Base-by-base conservation (phyloP, 805 yeast species). In the Naumovozyma baii region DNA sequence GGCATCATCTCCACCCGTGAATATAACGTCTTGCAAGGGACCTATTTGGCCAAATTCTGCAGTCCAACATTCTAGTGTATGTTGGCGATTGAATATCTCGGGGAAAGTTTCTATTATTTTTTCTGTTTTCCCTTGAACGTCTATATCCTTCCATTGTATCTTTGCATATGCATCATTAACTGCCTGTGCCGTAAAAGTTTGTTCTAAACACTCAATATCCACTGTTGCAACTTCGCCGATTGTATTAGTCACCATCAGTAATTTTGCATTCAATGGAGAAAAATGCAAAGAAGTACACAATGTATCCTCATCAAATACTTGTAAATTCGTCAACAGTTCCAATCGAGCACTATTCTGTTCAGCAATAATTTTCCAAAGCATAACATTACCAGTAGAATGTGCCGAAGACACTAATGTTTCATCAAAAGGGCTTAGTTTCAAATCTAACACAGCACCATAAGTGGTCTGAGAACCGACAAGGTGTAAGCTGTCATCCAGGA, bases 1-100 rank as follows among this genome's bases (percentile, higher is more conserved):
- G 5, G 82, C 72, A 62, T 92, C 97, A 56, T 90, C 98, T 13
- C 97, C 97, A 3, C 97, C 98, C 3, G 87, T 76, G 49, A 80
- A 82, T 0, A 86, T 66, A 1, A 84, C 76, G 41, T 76, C 62
- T 13, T 66, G 55, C 32, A 80, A 55, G 3, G 72, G 73, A 5
- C 74, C 73, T 18, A 64, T 47, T 34, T 69, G 70, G 7, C 84
- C 87, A 62, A 78, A 83, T 2, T 75, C 75, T 4, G 85, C 83
- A 4, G 83, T 83, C 97, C 97, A 88, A 43, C 94, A 84, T 59
- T 90, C 96, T 26, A 87, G 61, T 8, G 71, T 68, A 57, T 90
- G 96, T 0, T 59, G 41, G 1, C 70, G 55, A 8, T 54, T 42
- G 28, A 73, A 61, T 8, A 18, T 8, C 8, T 38, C 46, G 1